Percentiles rank a stretch among this genome's conserved stretches.
Conservation (phyloP, 1,284 basidiomycete species). For the Trichosporon coremiiforme region DNA sequence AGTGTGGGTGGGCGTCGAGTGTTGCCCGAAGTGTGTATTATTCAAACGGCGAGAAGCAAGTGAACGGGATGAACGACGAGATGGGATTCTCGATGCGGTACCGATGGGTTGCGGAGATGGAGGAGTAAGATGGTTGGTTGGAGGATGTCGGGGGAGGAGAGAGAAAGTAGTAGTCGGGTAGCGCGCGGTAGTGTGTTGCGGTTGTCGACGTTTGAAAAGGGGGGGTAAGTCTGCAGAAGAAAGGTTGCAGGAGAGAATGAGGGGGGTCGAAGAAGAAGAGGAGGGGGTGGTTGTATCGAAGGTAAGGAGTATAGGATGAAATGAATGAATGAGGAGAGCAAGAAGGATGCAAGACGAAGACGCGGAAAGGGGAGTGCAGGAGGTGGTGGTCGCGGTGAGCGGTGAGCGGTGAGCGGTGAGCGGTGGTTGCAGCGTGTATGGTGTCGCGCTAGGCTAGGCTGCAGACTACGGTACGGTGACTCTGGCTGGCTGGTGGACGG, state of each 20-base stretch:
- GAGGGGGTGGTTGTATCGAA: too few relatives aligned
- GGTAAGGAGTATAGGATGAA: background rate
- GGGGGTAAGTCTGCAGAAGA: background rate
- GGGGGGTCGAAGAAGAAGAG: background rate
- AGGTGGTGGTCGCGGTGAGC: background rate
- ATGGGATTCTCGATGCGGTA: background rate
- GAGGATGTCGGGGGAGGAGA: background rate
- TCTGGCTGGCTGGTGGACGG: too few relatives aligned
- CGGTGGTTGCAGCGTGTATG: too few relatives aligned
- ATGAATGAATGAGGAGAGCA: conserved; percentile 1
- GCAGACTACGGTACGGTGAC: too few relatives aligned
- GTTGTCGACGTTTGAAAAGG: background rate
- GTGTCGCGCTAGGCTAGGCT: background rate
- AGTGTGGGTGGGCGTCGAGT: conserved; percentile 21
- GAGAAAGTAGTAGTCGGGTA: background rate
- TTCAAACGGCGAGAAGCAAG: conserved; percentile 13
- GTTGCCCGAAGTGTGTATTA: conserved; percentile 19
- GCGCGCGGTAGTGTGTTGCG: too few relatives aligned
- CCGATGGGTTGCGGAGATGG: too few relatives aligned
- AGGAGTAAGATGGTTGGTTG: too few relatives aligned
- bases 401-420: too few relatives aligned
- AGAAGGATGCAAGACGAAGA: background rate
- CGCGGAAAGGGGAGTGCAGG: too few relatives aligned
- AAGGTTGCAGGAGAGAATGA: background rate
- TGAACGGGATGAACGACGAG: background rate